phyloP scores from a whole-genome alignment of 208 protist genomes.

The Acanthamoeba sp. region DNA sequence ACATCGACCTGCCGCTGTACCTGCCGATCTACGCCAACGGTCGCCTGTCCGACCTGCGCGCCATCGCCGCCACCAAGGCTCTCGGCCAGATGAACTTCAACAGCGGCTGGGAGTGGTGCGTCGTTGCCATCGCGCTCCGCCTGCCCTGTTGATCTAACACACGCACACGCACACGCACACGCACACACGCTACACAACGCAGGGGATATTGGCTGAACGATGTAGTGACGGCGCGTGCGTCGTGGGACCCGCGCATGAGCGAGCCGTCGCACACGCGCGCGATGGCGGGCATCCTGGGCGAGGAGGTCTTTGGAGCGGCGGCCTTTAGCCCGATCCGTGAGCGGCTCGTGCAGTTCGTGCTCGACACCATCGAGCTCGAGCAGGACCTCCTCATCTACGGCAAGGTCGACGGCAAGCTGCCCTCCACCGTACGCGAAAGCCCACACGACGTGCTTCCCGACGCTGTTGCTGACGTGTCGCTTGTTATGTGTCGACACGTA shows the following conservation, averaged over 20 bases:
- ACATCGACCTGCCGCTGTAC: slow-evolving; percentile 79
- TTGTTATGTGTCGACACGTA: not conserved
- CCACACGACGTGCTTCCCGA: not conserved
- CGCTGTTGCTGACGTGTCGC: not conserved
- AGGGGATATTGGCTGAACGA: slow-evolving; percentile 75
- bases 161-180: no score
- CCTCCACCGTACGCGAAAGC: not conserved
- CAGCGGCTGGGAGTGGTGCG: slow-evolving; percentile 73
- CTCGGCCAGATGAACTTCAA: slow-evolving; percentile 79
- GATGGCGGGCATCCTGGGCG: not conserved
- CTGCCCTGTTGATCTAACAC: no score
- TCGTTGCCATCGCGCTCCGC: no score
- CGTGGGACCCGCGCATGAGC: slow-evolving; percentile 58
- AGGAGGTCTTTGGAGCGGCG: not conserved
- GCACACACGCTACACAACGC: not conserved
- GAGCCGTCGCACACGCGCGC: not conserved
- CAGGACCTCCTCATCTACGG: slow-evolving; percentile 41
- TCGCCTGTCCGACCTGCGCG: slow-evolving; percentile 70
- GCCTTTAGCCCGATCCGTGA: not conserved
- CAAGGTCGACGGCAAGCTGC: slow-evolving; percentile 30
- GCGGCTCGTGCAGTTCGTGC: not conserved
- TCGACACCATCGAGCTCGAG: slow-evolving; percentile 11
- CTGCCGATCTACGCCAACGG: slow-evolving; percentile 64
- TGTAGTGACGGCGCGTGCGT: slow-evolving; percentile 38
- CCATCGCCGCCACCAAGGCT: slow-evolving; percentile 34